phyloP scores from a whole-genome alignment of 306 rosid species.

The Urtica urens region DNA sequence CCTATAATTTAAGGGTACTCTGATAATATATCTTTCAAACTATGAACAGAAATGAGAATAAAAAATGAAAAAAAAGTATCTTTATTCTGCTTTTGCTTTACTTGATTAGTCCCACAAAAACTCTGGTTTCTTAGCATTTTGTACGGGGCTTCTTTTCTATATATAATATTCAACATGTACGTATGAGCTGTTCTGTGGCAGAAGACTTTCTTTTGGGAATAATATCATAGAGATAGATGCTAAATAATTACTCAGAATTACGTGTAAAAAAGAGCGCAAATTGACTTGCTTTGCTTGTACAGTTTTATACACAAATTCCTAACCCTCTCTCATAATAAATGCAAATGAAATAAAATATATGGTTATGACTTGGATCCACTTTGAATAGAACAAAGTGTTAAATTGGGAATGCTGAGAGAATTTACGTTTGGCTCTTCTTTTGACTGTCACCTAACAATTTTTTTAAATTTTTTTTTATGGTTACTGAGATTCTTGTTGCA shows the following conservation, averaged over 20 bases:
- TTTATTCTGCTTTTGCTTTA: slow-evolving; percentile 9
- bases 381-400: slow-evolving; percentile 10
- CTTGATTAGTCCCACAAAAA: slow-evolving; percentile 14
- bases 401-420: slow-evolving; percentile 10
- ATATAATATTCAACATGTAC: slow-evolving; percentile 3
- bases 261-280: too few species aligned
- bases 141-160: slow-evolving; percentile 12
- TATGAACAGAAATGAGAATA: not conserved
- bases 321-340: not conserved
- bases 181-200: slow-evolving; percentile 11
- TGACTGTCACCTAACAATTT: slow-evolving; percentile 8
- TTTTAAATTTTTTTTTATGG: not conserved
- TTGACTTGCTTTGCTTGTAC: too few species aligned
- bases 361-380: not conserved
- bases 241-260: not conserved
- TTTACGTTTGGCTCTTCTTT: slow-evolving; percentile 11
- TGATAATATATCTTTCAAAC: too few species aligned
- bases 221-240: not conserved
- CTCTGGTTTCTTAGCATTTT: slow-evolving; percentile 11
- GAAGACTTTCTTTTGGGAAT: not conserved
- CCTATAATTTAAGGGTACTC: too few species aligned
- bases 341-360: not conserved
- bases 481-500: slow-evolving; percentile 16
- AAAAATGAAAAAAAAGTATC: not conserved
- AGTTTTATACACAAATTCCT: not conserved